Evolutionary conservation across 306 rosid genomes (phyloP).

Genomic region (Argentina anserina): DNA sequence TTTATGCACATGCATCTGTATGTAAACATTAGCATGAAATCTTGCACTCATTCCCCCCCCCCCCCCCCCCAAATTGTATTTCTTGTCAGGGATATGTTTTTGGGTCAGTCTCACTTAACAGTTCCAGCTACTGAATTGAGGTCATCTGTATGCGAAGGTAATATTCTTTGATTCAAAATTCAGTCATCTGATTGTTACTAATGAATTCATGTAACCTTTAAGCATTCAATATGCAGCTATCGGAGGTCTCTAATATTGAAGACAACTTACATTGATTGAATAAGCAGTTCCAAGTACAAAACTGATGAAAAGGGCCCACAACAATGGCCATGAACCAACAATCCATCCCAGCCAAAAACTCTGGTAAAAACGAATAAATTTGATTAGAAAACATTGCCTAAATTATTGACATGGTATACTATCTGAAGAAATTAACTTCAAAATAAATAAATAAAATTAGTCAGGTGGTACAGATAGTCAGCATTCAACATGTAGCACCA

Average conservation of each 20-base stretch:
- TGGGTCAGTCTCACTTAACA: not conserved
- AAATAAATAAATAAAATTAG: not conserved
- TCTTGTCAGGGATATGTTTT: not conserved
- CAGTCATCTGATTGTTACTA: not conserved
- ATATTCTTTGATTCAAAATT: not conserved
- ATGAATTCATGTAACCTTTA: not conserved
- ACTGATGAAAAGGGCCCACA: constrained; percentile 92
- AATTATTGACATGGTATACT: constrained; percentile 7
- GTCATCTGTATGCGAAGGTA: not conserved
- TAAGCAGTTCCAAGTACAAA: constrained; percentile 91
- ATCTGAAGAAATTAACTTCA: not conserved
- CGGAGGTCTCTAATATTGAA: not conserved
- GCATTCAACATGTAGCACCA: not conserved
- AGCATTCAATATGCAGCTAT: not conserved
- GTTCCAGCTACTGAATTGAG: not conserved
- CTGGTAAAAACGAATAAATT: constrained; percentile 39
- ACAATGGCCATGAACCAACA: constrained; percentile 96
- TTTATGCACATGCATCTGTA: not conserved
- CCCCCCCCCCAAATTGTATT: no score
- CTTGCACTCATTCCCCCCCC: not conserved
- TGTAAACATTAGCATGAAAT: not conserved
- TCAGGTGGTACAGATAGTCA: not conserved
- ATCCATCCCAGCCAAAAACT: constrained; percentile 91
- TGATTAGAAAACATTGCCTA: constrained; percentile 24
- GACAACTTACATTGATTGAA: constrained; percentile 80